Percentiles rank a stretch among this genome's conserved stretches.
Conservation (phyloP, 768 basidiomycete genomes). For the Lentinula sp. region DNA sequence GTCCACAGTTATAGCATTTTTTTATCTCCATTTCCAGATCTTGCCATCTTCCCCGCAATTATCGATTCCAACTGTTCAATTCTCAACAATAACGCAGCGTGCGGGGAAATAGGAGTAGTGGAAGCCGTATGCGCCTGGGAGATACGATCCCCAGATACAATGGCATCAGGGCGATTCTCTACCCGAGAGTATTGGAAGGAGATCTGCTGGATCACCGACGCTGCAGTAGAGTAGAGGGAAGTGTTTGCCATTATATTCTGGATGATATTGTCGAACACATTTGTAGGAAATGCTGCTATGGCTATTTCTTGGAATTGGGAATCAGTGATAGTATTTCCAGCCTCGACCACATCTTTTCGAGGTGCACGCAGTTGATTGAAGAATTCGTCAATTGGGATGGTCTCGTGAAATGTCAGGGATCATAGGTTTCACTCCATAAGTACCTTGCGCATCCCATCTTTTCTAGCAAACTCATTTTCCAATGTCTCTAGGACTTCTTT, state of each 20-base stretch:
- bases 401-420: not conserved
- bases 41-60: not conserved
- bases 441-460: not conserved
- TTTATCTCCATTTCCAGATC: not conserved
- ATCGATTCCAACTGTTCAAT: not conserved
- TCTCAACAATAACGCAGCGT: not conserved
- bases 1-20: not conserved
- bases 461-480: not conserved
- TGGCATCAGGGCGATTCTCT: not conserved
- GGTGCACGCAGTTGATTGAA: not conserved
- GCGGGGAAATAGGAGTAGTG: too few relatives aligned
- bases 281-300: not conserved
- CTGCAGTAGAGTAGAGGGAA: not conserved
- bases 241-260: not conserved
- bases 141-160: too few relatives aligned
- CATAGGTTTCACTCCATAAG: not conserved
- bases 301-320: not conserved
- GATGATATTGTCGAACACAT: not conserved
- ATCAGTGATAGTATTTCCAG: not conserved
- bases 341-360: not conserved
- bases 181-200: not conserved
- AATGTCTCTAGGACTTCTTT: not conserved
- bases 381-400: not conserved
- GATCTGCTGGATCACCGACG: not conserved
- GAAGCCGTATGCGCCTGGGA: not conserved